Percentiles rank a stretch among this genome's conserved stretches.
Conservation (phyloP, 2,329 filamentous ascomycete genomes). For the Tolypocladium album region DNA sequence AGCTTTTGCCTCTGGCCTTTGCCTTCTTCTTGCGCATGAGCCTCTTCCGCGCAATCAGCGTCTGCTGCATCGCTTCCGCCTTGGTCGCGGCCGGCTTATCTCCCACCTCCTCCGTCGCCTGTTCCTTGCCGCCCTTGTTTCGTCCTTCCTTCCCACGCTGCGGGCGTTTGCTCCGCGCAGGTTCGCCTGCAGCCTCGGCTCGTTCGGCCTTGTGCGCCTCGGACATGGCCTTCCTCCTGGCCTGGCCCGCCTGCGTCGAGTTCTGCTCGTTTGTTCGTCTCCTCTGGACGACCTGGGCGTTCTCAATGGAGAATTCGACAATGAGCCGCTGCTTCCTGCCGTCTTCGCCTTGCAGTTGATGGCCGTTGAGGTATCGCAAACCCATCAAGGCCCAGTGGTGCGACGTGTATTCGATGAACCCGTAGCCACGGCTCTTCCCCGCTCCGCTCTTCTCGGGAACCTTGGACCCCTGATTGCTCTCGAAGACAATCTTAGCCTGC, state of each 20-base stretch:
- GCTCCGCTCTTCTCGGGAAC: constrained; percentile 65
- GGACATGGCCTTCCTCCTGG: constrained; percentile 4
- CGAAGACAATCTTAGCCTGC: constrained; percentile 92
- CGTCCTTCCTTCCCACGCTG: neutral
- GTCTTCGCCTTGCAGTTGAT: constrained; percentile 42
- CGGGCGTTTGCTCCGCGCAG: neutral
- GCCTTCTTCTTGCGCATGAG: constrained; percentile 63
- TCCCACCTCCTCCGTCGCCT: neutral
- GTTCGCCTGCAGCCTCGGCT: constrained; percentile 16
- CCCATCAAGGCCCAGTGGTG: constrained; percentile 95
- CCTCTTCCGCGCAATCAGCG: constrained; percentile 78
- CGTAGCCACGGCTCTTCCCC: constrained; percentile 83
- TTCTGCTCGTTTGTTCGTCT: constrained; percentile 34
- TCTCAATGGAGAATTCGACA: constrained; percentile 96
- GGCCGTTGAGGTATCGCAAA: constrained; percentile 84
- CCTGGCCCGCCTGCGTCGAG: constrained; percentile 16
- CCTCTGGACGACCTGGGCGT: constrained; percentile 85
- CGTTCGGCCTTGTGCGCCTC: constrained; percentile 16
- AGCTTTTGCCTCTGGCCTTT: constrained; percentile 16
- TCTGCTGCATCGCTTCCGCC: constrained; percentile 42
- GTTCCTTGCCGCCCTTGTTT: neutral
- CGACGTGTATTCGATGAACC: constrained; percentile 92
- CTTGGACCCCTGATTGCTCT: constrained; percentile 77
- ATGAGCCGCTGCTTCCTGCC: constrained; percentile 85
- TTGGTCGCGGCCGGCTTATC: constrained; percentile 24